phyloP scores from a whole-genome alignment of 1,284 basidiomycete genomes.

The Lentinula novae-zelandiae region DNA sequence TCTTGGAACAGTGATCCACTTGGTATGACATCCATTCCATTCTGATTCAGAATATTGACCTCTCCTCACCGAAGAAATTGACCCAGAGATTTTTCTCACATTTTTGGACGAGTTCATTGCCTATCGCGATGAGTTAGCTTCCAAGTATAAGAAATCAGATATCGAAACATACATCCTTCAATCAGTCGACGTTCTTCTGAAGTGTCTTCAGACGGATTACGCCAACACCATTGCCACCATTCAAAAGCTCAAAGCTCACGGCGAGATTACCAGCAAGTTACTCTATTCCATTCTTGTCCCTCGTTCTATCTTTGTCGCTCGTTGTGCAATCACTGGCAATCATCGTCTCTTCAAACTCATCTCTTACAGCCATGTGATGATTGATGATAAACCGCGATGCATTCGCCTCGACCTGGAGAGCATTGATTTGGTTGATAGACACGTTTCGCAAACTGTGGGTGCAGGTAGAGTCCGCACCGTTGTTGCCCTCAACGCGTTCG shows the following conservation, averaged over 20 bases:
- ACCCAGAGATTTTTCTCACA: slow-evolving; percentile 51
- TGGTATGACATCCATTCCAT: slow-evolving; percentile 14
- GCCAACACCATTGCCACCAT: slow-evolving; percentile 40
- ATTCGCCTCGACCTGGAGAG: slow-evolving; percentile 43
- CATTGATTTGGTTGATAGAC: slow-evolving; percentile 42
- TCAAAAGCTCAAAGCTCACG: slow-evolving; percentile 41
- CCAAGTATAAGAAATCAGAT: slow-evolving; percentile 31
- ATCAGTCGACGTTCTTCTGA: slow-evolving; percentile 42
- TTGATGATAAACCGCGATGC: slow-evolving; percentile 27
- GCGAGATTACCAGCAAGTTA: slow-evolving; percentile 53
- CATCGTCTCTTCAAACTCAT: slow-evolving; percentile 43
- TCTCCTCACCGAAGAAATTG: slow-evolving; percentile 33
- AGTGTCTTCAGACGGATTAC: slow-evolving; percentile 46
- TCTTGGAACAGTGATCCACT: slow-evolving; percentile 54
- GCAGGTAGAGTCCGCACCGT: slow-evolving; percentile 39
- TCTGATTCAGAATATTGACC: background rate
- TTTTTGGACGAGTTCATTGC: slow-evolving; percentile 43
- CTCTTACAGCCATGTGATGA: slow-evolving; percentile 29
- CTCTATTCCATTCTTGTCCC: slow-evolving; percentile 52
- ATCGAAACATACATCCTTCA: slow-evolving; percentile 36
- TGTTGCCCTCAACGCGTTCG: slow-evolving; percentile 37
- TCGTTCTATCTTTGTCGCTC: slow-evolving; percentile 41
- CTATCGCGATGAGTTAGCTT: slow-evolving; percentile 35
- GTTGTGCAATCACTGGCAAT: slow-evolving; percentile 50
- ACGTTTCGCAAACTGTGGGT: slow-evolving; percentile 26